Evolutionary conservation across 2,329 filamentous ascomycete genomes (phyloP).

Genomic region (Amauroascus verrucosus): DNA sequence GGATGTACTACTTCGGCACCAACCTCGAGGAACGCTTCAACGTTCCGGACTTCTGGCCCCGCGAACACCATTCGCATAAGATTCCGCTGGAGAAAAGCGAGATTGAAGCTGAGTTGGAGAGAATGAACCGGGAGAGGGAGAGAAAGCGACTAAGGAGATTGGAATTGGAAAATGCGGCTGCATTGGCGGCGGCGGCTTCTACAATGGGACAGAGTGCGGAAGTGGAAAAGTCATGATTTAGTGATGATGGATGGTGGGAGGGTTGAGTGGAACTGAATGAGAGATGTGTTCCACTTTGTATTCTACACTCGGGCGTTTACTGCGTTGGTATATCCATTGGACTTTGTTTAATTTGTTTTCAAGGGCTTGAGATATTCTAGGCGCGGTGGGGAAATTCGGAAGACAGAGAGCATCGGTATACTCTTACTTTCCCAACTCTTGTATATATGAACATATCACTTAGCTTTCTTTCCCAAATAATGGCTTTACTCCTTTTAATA

Average conservation of each 20-base stretch:
- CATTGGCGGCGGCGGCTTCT: constrained; percentile 9
- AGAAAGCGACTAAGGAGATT: constrained; percentile 30
- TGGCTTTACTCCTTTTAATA: no score
- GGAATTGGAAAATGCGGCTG: constrained; percentile 15
- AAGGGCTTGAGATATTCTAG: not conserved
- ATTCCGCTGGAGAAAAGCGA: constrained; percentile 45
- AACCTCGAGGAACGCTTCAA: constrained; percentile 89
- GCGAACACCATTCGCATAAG: constrained; percentile 44
- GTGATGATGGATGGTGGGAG: not conserved
- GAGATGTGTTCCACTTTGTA: not conserved
- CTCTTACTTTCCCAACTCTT: constrained; percentile 1
- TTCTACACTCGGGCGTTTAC: constrained; percentile 1
- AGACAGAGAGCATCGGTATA: not conserved
- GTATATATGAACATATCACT: not conserved
- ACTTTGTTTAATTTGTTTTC: constrained; percentile 3
- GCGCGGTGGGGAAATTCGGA: not conserved
- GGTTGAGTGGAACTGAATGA: not conserved
- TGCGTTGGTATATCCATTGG: constrained; percentile 8
- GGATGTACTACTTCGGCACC: constrained; percentile 99
- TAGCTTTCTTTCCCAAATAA: no score
- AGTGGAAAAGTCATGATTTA: not conserved
- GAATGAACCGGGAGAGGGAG: constrained; percentile 48
- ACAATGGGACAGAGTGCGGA: not conserved
- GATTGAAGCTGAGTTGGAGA: constrained; percentile 68
- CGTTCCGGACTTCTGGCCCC: constrained; percentile 90